Conservation (phyloP, 441 rosid species). For the Pelargonium myrrhifolium region DNA sequence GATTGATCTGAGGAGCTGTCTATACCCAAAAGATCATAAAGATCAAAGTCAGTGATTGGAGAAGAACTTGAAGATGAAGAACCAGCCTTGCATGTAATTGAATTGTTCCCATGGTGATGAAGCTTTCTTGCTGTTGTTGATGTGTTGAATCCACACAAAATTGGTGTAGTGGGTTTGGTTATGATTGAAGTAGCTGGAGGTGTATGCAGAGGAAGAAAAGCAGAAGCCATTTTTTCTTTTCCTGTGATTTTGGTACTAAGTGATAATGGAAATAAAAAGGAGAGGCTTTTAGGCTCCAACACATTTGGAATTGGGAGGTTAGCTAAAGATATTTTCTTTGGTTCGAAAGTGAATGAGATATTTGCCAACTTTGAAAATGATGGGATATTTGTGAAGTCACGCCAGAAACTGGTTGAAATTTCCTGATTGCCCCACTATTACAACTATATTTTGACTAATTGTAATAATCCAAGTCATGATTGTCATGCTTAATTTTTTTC, state of each 20-base stretch:
- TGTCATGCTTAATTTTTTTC: no score
- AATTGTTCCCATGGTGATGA: slow-evolving; percentile 6
- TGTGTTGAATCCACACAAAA: slow-evolving; percentile 6
- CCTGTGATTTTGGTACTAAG: slow-evolving; percentile 1
- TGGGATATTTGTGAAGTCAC: background rate
- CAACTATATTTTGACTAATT: no score
- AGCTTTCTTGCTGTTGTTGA: slow-evolving; percentile 22
- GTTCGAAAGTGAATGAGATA: background rate
- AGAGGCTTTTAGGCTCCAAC: slow-evolving; percentile 2
- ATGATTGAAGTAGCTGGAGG: slow-evolving; percentile 29
- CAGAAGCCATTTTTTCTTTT: slow-evolving; percentile 27
- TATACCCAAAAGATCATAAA: slow-evolving; percentile 70
- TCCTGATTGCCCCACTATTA: no score
- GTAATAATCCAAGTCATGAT: no score
- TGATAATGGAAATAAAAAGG: background rate
- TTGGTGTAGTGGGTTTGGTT: slow-evolving; percentile 19
- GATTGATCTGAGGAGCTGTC: slow-evolving; percentile 47
- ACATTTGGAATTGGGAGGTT: background rate
- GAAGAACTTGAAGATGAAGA: slow-evolving; percentile 28
- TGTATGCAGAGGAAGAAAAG: slow-evolving; percentile 27
- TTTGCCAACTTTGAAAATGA: background rate
- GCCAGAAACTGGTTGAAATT: no score
- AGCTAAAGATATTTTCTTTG: background rate
- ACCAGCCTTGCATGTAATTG: slow-evolving; percentile 35
- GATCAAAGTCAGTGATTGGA: slow-evolving; percentile 52